Conservation (phyloP, 306 rosid genomes). For the Castanospermum australe region DNA sequence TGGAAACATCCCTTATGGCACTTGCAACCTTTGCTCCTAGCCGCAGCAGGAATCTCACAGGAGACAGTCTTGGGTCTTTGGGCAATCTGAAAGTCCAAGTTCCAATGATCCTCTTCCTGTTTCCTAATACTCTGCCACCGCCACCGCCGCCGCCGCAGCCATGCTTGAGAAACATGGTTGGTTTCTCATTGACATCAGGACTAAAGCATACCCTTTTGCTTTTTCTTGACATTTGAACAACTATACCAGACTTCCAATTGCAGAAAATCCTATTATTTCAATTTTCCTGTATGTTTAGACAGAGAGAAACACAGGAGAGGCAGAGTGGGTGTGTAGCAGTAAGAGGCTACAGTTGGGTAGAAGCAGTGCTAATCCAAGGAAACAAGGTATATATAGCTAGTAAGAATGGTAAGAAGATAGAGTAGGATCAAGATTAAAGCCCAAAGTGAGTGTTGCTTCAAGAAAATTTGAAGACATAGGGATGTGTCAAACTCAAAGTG, state of each 20-base stretch:
- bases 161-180: conserved; percentile 41
- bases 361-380: conserved; percentile 18
- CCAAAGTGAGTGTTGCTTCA: conserved; percentile 6
- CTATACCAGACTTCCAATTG: not conserved
- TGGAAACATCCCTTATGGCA: conserved; percentile 47
- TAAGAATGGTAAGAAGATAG: conserved; percentile 22
- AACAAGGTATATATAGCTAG: not conserved
- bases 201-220: conserved; percentile 66
- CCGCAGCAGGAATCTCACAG: conserved; percentile 46
- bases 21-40: conserved; percentile 51
- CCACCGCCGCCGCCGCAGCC: not conserved
- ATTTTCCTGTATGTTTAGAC: not conserved
- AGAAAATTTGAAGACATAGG: not conserved
- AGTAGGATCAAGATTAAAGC: conserved; percentile 14
- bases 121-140: conserved; percentile 12
- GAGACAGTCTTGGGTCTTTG: conserved; percentile 40
- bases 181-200: conserved; percentile 55
- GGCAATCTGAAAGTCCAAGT: conserved; percentile 28
- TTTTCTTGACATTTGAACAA: conserved; percentile 49
- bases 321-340: conserved; percentile 5
- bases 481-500: not conserved
- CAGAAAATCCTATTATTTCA: not conserved
- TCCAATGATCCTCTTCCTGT: conserved; percentile 29
- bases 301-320: conserved; percentile 4
- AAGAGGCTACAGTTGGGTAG: conserved; percentile 28